Evolutionary conservation across 2,329 filamentous ascomycete species (phyloP).

Genomic region (Monilinia fructicola): DNA sequence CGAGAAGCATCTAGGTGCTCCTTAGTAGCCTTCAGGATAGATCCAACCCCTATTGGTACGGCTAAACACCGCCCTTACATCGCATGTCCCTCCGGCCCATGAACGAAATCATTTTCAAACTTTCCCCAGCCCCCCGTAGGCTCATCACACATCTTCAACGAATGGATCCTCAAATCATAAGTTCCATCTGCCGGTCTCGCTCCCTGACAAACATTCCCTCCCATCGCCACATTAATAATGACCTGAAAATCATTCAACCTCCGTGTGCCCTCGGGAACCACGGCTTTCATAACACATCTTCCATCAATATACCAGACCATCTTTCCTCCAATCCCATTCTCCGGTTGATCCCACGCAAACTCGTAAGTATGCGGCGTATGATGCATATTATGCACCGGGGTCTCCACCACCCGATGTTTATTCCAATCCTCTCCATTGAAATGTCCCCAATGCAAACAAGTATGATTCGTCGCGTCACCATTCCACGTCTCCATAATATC

Average conservation of each 20-base stretch:
- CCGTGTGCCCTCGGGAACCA: conserved; percentile 53
- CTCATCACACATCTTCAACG: conserved; percentile 53
- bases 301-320: conserved; percentile 62
- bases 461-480: conserved; percentile 54
- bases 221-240: conserved; percentile 62
- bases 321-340: conserved; percentile 45
- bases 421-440: conserved; percentile 53
- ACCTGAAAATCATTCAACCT: conserved; percentile 56
- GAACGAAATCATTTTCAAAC: conserved; percentile 53
- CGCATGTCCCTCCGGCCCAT: conserved; percentile 24
- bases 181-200: conserved; percentile 51
- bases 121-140: conserved; percentile 55
- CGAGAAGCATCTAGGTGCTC: neutral
- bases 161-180: conserved; percentile 57
- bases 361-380: conserved; percentile 51
- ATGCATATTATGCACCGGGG: conserved; percentile 50
- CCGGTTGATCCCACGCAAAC: conserved; percentile 56
- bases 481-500: conserved; percentile 65
- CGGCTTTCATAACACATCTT: conserved; percentile 55
- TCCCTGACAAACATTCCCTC: conserved; percentile 57
- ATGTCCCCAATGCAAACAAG: conserved; percentile 60
- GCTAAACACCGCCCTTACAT: neutral
- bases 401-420: conserved; percentile 57
- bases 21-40: accelerated
- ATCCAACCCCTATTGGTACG: neutral